phyloP scores from a whole-genome alignment of 768 basidiomycete genomes.

The Tricholoma terreum region DNA sequence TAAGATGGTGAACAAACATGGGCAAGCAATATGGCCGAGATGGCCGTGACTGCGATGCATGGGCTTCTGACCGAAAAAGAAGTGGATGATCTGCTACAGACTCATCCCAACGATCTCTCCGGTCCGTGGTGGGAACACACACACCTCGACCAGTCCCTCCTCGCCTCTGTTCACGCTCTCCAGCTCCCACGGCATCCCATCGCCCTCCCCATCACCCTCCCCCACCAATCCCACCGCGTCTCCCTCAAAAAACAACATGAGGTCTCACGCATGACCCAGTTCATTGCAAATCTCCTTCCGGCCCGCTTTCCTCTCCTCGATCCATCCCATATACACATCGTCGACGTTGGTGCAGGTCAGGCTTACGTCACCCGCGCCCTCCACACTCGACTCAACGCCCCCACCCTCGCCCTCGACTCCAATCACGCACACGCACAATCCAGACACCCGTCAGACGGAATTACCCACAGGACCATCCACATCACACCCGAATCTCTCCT shows the following conservation, averaged over 20 bases:
- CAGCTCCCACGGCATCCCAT: conserved; percentile 25
- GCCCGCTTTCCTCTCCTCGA: conserved; percentile 16
- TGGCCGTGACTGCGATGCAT: conserved; percentile 4
- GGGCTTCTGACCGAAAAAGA: conserved; percentile 4
- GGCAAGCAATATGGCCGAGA: neutral
- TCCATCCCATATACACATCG: conserved; percentile 39
- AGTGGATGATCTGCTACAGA: conserved; percentile 33
- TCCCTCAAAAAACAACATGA: conserved; percentile 79
- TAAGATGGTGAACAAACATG: no score
- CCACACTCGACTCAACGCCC: conserved; percentile 30
- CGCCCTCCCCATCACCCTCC: conserved; percentile 11
- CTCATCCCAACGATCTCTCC: conserved; percentile 47
- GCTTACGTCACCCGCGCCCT: conserved; percentile 62
- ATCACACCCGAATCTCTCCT: conserved; percentile 50
- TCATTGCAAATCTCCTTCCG: conserved; percentile 36
- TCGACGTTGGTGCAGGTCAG: conserved; percentile 75
- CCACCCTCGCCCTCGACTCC: conserved; percentile 67
- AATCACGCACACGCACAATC: conserved; percentile 49
- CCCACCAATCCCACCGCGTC: conserved; percentile 43
- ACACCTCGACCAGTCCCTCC: no score
- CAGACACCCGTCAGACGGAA: conserved; percentile 30
- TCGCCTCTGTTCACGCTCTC: conserved; percentile 1
- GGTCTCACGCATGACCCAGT: conserved; percentile 59
- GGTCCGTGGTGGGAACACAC: conserved; percentile 33
- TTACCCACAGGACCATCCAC: conserved; percentile 55